Base-by-base conservation (phyloP, 371 early-diverging fungal species). In the Mucor velutinosus region DNA sequence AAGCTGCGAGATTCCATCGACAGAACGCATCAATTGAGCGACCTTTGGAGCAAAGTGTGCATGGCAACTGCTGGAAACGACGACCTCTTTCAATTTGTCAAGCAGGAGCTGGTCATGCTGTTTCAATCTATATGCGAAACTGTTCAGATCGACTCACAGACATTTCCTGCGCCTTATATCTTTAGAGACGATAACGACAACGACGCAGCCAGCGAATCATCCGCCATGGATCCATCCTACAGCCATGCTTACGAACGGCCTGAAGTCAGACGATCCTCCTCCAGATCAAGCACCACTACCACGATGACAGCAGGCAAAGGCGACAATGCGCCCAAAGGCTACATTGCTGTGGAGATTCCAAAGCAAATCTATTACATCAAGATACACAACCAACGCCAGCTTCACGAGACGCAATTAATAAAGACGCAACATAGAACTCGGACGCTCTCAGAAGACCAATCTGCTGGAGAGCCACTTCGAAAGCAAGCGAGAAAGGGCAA, bases 1-100 rank as follows among this genome's bases (percentile, higher is more conserved):
- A 77, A 76, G 30, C 65, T 73, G 6, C 70, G 86, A 15, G 87
- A 88, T 45, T 78, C 88, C 0, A 79, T 79, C 25, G 73, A 58
- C 12, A 72, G 88, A 12, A 85, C 85, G 19, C 74, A 71, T 25
- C 73, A 78, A 35, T 51, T 81, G 17, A 73, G 70, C 30, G 27
- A 66, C 1, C n/a, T 76, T 3, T 79, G 80, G 78, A 67, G 71
- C 15, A 74, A 73, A 41, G 60, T 82, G 1, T 82, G 82, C 57
- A 70, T 73, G 64, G 73, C 72, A 0, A 70, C 80, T 15, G 76
- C 82, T 37, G 82, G 78, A 10, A 79, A 74, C 32, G 82, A 82
- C 19, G 82, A 82, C 15, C 43, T 82, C 5, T 72, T 71, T 33
- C 69, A 67, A 29, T 75, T 76, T 47, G 78, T 79, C 0, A 76